Evolutionary conservation across 2,329 filamentous ascomycete species (phyloP).

Genomic region (Metarhizium album): DNA sequence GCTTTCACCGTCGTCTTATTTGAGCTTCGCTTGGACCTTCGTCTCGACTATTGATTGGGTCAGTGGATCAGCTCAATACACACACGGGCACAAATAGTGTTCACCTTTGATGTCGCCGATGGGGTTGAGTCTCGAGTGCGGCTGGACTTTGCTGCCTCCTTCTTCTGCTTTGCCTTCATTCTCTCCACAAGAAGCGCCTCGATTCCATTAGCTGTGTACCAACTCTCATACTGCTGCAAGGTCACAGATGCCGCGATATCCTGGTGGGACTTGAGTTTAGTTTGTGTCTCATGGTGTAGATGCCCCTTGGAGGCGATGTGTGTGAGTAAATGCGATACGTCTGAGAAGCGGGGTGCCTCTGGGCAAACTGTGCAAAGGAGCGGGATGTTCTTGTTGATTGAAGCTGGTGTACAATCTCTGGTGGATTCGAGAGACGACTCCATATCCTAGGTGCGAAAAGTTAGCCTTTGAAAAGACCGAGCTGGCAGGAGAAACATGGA

Average conservation of each 20-base stretch:
- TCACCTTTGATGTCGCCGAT: slow-evolving; percentile 14
- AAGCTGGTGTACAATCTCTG: slow-evolving; percentile 11
- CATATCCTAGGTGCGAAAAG: slow-evolving; percentile 23
- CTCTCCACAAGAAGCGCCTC: slow-evolving; percentile 66
- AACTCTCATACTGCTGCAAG: slow-evolving; percentile 61
- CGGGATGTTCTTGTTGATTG: slow-evolving; percentile 38
- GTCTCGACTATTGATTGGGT: slow-evolving; percentile 15
- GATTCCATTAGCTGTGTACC: slow-evolving; percentile 65
- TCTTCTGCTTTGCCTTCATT: slow-evolving; percentile 64
- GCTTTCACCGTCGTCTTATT: slow-evolving; percentile 15
- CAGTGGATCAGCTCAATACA: not conserved
- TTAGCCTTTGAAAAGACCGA: slow-evolving; percentile 11
- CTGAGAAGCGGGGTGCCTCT: slow-evolving; percentile 70
- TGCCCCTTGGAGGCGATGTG: slow-evolving; percentile 92
- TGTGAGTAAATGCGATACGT: slow-evolving; percentile 83
- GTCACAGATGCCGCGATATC: slow-evolving; percentile 53
- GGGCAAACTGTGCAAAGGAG: slow-evolving; percentile 78
- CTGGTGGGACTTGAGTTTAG: slow-evolving; percentile 59
- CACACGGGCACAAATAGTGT: not conserved
- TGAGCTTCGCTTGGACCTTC: slow-evolving; percentile 17
- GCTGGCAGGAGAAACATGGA: slow-evolving; percentile 4
- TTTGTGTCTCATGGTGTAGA: slow-evolving; percentile 70
- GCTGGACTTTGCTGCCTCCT: slow-evolving; percentile 45
- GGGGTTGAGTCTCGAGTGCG: slow-evolving; percentile 18
- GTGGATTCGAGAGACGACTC: slow-evolving; percentile 19